These are phyloP conservation scores for Phytophthora chlamydospora DNA, from an alignment of 352 stramenopile genomes.

Conservation along the genomic window DNA sequence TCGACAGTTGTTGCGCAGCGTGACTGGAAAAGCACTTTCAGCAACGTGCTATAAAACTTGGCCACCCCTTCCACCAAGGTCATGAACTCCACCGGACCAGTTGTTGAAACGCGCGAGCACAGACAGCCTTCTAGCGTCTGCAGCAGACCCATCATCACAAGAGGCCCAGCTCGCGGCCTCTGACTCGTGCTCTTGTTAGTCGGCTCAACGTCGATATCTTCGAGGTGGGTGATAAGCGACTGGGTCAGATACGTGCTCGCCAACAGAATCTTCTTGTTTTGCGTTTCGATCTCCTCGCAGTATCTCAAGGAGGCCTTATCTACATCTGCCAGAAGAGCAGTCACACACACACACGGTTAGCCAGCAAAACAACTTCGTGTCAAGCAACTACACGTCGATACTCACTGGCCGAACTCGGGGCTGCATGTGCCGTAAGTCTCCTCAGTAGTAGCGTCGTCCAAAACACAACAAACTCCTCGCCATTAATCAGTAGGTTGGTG, in stretches of 20 bases:
- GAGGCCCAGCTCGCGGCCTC: slow-evolving; percentile 43
- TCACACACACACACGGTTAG: slow-evolving; percentile 4
- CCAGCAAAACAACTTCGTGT: neutral
- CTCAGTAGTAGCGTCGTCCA: slow-evolving; percentile 82
- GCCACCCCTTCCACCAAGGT: slow-evolving; percentile 64
- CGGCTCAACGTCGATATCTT: slow-evolving; percentile 59
- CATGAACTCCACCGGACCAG: slow-evolving; percentile 67
- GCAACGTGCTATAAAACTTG: slow-evolving; percentile 79
- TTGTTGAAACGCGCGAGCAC: slow-evolving; percentile 90
- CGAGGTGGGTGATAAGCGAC: slow-evolving; percentile 66
- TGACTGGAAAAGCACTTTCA: slow-evolving; percentile 92
- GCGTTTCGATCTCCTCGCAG: slow-evolving; percentile 71
- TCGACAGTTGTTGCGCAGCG: slow-evolving; percentile 87
- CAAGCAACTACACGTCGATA: slow-evolving; percentile 10
- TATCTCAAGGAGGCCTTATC: slow-evolving; percentile 60
- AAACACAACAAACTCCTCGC: slow-evolving; percentile 89
- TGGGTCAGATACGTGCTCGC: slow-evolving; percentile 73
- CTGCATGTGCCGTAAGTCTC: slow-evolving; percentile 59
- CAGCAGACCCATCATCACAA: slow-evolving; percentile 92
- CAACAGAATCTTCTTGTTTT: slow-evolving; percentile 82
- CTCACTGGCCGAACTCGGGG: slow-evolving; percentile 52
- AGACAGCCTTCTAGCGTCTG: slow-evolving; percentile 92
- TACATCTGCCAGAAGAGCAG: slow-evolving; percentile 37
- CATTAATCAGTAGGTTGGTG: slow-evolving; percentile 73
- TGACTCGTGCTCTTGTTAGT: slow-evolving; percentile 17